Evolutionary conservation across 2,329 filamentous ascomycete species (phyloP).

Genomic region (Verruconis gallopava): DNA sequence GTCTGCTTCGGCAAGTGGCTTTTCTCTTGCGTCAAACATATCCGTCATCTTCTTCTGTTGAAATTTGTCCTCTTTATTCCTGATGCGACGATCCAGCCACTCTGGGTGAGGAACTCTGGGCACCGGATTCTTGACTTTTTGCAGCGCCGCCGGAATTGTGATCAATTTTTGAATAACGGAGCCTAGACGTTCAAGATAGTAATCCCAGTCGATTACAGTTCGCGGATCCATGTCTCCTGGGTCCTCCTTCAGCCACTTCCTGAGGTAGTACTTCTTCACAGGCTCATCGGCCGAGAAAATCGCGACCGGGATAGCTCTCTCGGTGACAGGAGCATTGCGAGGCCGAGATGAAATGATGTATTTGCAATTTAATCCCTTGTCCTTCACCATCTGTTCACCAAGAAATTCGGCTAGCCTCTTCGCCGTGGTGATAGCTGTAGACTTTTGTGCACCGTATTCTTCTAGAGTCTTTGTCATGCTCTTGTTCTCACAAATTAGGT

Average conservation of each 20-base stretch:
- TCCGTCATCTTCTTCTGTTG: constrained; percentile 99
- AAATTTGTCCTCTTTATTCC: constrained; percentile 90
- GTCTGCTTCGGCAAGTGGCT: constrained; percentile 58
- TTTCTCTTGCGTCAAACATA: constrained; percentile 53
- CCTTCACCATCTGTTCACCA: constrained; percentile 97
- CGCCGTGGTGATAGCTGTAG: constrained; percentile 97
- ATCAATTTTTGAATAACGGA: constrained; percentile 98
- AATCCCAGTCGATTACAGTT: constrained; percentile 87
- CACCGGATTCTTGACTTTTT: constrained; percentile 89
- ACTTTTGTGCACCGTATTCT: constrained; percentile 92
- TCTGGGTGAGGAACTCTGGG: constrained; percentile 89
- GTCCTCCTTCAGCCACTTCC: constrained; percentile 93
- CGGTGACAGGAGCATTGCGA: constrained; percentile 81
- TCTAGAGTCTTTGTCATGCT: constrained; percentile 96
- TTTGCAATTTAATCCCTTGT: constrained; percentile 98
- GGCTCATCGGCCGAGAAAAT: constrained; percentile 91
- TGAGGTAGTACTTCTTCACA: constrained; percentile 77
- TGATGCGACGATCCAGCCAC: constrained; percentile 88
- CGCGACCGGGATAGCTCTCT: constrained; percentile 84
- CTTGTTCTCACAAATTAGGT: constrained; percentile 99
- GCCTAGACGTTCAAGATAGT: constrained; percentile 88
- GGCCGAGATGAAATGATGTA: constrained; percentile 92
- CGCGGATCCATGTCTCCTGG: constrained; percentile 82
- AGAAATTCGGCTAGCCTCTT: constrained; percentile 90
- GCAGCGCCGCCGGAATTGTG: constrained; percentile 90